Evolutionary conservation across 257 asterid genomes (phyloP).

Genomic region (Solanum arcanum): DNA sequence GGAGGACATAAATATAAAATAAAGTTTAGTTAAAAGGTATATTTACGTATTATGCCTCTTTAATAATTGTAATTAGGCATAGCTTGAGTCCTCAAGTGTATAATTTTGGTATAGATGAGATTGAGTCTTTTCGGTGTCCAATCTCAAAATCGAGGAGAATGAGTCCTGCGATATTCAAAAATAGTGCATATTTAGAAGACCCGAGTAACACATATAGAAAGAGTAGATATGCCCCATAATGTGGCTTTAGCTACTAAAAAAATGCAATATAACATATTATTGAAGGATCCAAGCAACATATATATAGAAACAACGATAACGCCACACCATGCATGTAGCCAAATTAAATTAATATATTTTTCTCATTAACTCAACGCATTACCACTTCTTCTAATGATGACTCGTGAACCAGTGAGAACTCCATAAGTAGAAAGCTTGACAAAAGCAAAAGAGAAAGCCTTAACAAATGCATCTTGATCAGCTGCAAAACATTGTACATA

Average conservation of each 20-base stretch:
- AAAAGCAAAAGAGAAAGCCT: conserved; percentile 36
- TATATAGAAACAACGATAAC: background rate
- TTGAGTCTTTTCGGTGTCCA: background rate
- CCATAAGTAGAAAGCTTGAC: conserved; percentile 24
- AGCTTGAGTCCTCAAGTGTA: background rate
- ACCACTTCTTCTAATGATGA: conserved; percentile 26
- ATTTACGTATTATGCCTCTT: too few relatives aligned
- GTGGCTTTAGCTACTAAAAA: background rate
- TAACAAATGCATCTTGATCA: conserved; percentile 17
- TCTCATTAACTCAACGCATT: conserved; percentile 3
- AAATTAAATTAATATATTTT: too few relatives aligned
- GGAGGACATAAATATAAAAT: too few relatives aligned
- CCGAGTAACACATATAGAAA: background rate
- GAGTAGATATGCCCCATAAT: background rate
- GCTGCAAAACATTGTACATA: conserved; percentile 21
- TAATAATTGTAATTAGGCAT: too few relatives aligned
- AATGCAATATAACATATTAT: too few relatives aligned
- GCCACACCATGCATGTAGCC: background rate
- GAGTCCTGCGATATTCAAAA: background rate
- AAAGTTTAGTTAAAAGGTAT: too few relatives aligned
- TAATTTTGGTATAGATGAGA: background rate
- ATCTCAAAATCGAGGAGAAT: background rate
- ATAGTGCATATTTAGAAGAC: background rate
- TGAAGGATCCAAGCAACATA: background rate
- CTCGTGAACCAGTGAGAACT: conserved; percentile 33